Evolutionary conservation across 345 rosid species (phyloP), one percentile per base, ranked within the genome.

Genomic region (Microthlaspi erraticum): DNA sequence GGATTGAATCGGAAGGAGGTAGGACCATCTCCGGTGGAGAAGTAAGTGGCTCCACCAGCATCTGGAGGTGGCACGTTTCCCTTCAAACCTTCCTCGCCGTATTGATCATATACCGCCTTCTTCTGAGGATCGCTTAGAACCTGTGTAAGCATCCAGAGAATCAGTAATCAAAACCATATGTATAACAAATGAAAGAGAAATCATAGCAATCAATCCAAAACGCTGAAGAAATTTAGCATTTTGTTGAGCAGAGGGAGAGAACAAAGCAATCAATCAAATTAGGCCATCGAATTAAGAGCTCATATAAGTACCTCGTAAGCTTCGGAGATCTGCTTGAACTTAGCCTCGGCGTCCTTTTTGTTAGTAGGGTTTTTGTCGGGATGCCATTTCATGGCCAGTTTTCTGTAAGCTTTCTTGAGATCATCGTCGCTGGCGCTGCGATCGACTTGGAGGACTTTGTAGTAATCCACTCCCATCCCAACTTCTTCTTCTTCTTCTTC

Each of bases 91-190:
- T 91, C 92, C 66, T 90, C 94, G 0, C 97, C 97, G 8, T 84
- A 91, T 45, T 87, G 97, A 66, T 90, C 92, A 60, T 86, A 90
- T 0, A 90, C 53, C 0, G 87, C 94, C 76, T 86, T 90, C 81
- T 88, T 90, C 74, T 88, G 88, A 31, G 97, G 80, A 74, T 90
- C 97, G 52, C 92, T 90, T 5, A 90, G 78, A 63, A 90, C 97
- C 97, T 90, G 18, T 90, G 18, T 41, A 54, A 44, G 10, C 66
- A 57, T 37, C n/a, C 7, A 53, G 11, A 55, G 7, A 56, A 8
- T 42, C 10, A 42, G 16, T 11, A 46, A 14, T 13, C 14, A 32
- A n/a, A 23, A 32, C 39, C 19, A 3, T 8, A 13, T 8, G 1
- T 8, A 44, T 14, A 17, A 16, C 19, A 46, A 46, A 18, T 17